Percentiles rank a stretch among this genome's conserved stretches.
These are phyloP conservation scores for Tolypocladium ophioglossoides DNA, from an alignment of 2,329 filamentous ascomycete genomes.

Conservation along the genomic window DNA sequence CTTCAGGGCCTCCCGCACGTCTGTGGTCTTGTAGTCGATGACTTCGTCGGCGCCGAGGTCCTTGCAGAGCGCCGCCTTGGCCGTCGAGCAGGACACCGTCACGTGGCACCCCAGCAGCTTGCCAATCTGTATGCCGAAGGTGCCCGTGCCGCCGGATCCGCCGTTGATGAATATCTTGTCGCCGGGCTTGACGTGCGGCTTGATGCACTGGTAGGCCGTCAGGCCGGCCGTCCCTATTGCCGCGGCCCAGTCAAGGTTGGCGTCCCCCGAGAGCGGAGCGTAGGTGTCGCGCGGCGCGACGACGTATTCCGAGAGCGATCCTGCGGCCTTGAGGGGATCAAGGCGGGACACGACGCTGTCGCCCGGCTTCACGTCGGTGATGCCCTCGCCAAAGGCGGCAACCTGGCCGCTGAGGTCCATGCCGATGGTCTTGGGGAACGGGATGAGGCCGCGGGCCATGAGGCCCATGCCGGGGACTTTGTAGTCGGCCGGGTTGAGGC, in stretches of 20 bases:
- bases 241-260: slow-evolving; percentile 31
- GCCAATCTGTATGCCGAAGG: slow-evolving; percentile 53
- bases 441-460: slow-evolving; percentile 17
- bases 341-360: slow-evolving; percentile 32
- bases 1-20: slow-evolving; percentile 37
- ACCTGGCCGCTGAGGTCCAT: slow-evolving; percentile 43
- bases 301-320: slow-evolving; percentile 33
- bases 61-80: slow-evolving; percentile 46
- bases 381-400: slow-evolving; percentile 17
- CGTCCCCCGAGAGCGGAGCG: slow-evolving; percentile 25
- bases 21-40: slow-evolving; percentile 45
- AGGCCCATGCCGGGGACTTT: slow-evolving; percentile 33
- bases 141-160: slow-evolving; percentile 52
- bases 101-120: slow-evolving; percentile 52
- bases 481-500: slow-evolving; percentile 39
- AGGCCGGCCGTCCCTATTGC: slow-evolving; percentile 32
- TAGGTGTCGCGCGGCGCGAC: slow-evolving; percentile 21
- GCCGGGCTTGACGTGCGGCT: slow-evolving; percentile 36
- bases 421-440: slow-evolving; percentile 31
- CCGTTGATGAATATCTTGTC: slow-evolving; percentile 55
- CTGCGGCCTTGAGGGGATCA: slow-evolving; percentile 18
- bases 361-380: slow-evolving; percentile 22
- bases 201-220: slow-evolving; percentile 38
- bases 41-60: slow-evolving; percentile 54
- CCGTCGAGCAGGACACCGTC: slow-evolving; percentile 47